A percentile compares a stretch with the other conserved stretches of the same genome.
Evolutionary conservation across 148 eudicot genomes (phyloP).

Genomic region (Pouteria glomerata): DNA sequence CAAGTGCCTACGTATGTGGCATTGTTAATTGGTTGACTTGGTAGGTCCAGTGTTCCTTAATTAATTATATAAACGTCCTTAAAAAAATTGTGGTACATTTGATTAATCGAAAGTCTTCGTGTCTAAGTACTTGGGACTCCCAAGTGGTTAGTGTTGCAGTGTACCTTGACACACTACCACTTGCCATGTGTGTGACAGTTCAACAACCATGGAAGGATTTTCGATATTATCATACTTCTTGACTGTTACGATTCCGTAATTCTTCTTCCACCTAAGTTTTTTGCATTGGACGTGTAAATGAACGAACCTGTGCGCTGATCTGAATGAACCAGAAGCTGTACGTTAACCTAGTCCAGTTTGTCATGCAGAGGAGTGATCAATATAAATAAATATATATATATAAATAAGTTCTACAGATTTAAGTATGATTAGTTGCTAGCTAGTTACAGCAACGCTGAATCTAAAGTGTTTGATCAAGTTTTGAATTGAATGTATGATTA

Average conservation of each 20-base stretch:
- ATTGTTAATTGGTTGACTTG: conserved; percentile 1
- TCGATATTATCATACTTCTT: neutral
- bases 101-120: neutral
- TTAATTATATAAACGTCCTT: too few species aligned
- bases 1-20: neutral
- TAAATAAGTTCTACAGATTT: too few species aligned
- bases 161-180: neutral
- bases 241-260: neutral
- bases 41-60: conserved; percentile 4
- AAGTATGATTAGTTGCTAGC: too few species aligned
- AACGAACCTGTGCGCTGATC: neutral
- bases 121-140: conserved; percentile 13
- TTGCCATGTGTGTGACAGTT: conserved; percentile 11
- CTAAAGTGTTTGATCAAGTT: too few species aligned
- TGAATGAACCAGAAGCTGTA: neutral
- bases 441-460: too few species aligned
- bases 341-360: too few species aligned
- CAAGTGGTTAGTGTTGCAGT: neutral
- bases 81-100: neutral
- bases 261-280: too few species aligned
- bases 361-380: too few species aligned
- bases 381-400: too few species aligned
- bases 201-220: neutral
- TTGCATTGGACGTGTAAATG: neutral
- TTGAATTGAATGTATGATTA: too few species aligned